These are phyloP conservation scores for Sesbania bispinosa DNA, from an alignment of 306 rosid species.

Conservation along the genomic window DNA sequence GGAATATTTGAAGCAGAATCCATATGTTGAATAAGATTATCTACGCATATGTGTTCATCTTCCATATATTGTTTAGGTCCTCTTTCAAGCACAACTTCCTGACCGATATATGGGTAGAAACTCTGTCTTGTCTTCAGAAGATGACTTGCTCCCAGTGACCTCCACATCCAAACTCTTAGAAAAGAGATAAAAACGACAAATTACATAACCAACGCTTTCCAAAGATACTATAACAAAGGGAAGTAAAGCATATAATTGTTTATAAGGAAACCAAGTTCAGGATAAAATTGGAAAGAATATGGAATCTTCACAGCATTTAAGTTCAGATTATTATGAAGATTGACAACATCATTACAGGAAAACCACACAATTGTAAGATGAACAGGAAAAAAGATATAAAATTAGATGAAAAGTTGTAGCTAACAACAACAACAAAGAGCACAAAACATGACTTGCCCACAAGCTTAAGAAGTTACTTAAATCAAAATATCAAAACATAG, in stretches of 20 bases:
- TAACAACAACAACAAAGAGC: not conserved
- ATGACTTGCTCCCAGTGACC: slow-evolving; percentile 44
- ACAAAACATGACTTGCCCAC: not conserved
- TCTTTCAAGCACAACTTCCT: slow-evolving; percentile 86
- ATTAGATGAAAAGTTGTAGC: not conserved
- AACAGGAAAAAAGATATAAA: not conserved
- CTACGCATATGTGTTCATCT: slow-evolving; percentile 76
- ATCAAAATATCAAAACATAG: not conserved
- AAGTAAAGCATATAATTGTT: not conserved
- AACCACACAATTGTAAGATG: not conserved
- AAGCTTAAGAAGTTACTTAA: not conserved
- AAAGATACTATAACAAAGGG: not conserved
- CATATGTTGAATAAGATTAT: slow-evolving; percentile 56
- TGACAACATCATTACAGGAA: not conserved
- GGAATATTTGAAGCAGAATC: slow-evolving; percentile 46
- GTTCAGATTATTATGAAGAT: not conserved
- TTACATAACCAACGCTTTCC: slow-evolving; percentile 25
- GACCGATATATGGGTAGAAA: slow-evolving; percentile 65
- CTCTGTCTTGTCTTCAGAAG: slow-evolving; percentile 48
- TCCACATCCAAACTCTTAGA: slow-evolving; percentile 50
- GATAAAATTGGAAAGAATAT: not conserved
- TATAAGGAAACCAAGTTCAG: not conserved
- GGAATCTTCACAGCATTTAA: not conserved
- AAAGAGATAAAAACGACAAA: not conserved
- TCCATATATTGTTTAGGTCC: slow-evolving; percentile 89